A percentile compares a stretch with the other conserved stretches of the same genome.
Conservation (phyloP, 768 basidiomycete genomes). For the Rhodosporidiobolus odoratus region DNA sequence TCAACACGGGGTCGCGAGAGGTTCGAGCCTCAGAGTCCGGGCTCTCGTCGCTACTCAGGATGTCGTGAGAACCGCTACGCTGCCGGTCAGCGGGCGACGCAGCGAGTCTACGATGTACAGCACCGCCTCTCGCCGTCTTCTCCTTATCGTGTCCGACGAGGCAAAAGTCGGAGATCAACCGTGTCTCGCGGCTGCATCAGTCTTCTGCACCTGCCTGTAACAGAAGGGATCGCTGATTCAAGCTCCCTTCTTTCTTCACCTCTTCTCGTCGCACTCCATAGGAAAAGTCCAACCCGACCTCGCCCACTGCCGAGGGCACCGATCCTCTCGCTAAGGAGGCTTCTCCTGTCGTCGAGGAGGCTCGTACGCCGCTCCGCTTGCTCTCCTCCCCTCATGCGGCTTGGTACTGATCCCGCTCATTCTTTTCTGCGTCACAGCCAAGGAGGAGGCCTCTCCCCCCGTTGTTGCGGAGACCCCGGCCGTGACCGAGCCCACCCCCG, state of each 20-base stretch:
- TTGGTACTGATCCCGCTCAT: neutral
- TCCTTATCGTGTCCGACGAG: neutral
- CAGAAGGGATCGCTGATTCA: no score
- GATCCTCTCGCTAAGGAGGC: slow-evolving; percentile 5
- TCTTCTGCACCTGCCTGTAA: neutral
- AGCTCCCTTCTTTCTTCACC: neutral
- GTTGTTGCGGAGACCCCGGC: neutral
- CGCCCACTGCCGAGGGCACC: slow-evolving; percentile 11
- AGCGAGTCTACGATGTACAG: no score
- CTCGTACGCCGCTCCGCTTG: neutral
- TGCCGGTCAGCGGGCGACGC: no score
- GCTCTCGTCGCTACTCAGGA: no score
- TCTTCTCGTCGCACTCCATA: neutral
- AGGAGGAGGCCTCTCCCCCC: slow-evolving; percentile 8
- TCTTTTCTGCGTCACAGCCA: neutral
- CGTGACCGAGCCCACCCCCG: neutral
- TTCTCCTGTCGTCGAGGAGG: neutral
- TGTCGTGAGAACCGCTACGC: no score
- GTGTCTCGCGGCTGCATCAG: neutral
- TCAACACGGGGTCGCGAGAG: no score
- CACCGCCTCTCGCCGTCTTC: neutral
- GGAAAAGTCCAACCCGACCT: slow-evolving; percentile 11
- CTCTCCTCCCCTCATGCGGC: neutral
- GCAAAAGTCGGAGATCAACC: slow-evolving; percentile 1
- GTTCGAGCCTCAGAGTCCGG: no score